Percentiles rank a stretch among this genome's conserved stretches.
Evolutionary conservation across 129 eudicot genomes (phyloP).

Genomic region (Artemisia tridentata): DNA sequence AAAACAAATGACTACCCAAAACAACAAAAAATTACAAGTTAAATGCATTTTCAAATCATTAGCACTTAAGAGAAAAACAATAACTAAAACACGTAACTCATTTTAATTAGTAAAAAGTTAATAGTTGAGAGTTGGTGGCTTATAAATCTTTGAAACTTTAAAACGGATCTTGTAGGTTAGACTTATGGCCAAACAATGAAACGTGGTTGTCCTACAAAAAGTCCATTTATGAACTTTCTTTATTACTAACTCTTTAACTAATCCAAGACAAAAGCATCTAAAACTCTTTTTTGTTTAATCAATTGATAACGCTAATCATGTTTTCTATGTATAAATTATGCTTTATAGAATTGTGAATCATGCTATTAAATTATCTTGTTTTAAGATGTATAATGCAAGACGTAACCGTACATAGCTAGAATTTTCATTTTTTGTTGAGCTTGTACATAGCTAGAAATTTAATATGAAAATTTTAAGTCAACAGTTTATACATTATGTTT

Average conservation of each 20-base stretch:
- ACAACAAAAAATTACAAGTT: too few species aligned
- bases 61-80: too few species aligned
- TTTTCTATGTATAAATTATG: not conserved
- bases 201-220: slow-evolving; percentile 1
- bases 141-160: slow-evolving; percentile 1
- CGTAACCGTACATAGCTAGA: not conserved
- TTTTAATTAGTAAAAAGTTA: not conserved
- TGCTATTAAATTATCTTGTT: not conserved
- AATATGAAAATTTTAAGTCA: not conserved
- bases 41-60: too few species aligned
- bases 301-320: not conserved
- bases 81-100: too few species aligned
- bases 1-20: too few species aligned
- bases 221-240: not conserved
- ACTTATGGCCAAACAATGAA: slow-evolving; percentile 5
- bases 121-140: slow-evolving; percentile 23
- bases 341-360: slow-evolving; percentile 4
- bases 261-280: not conserved
- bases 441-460: not conserved
- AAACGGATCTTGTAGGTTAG: slow-evolving; percentile 18
- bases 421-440: too few species aligned
- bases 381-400: not conserved
- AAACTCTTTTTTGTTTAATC: not conserved
- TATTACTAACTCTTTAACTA: not conserved
- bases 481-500: not conserved